Evolutionary conservation across 306 rosid genomes (phyloP), one percentile per base, ranked within the genome.

Genomic region (Abrus precatorius): DNA sequence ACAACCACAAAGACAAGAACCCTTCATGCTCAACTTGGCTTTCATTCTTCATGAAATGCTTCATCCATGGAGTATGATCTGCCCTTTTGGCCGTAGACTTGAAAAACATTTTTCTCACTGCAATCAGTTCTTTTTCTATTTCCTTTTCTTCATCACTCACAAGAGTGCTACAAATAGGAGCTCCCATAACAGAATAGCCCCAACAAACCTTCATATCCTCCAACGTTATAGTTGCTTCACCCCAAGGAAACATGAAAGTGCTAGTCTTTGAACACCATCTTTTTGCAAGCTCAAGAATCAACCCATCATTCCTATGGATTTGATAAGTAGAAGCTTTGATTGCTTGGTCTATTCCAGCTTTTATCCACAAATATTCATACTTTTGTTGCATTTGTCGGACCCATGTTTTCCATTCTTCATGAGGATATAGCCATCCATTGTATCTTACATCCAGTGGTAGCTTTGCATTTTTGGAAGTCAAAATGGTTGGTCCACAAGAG

Each of bases 171-270:
- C 48, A 60, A 70, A 84, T 45, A 11, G 84, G 57, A 6, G 30
- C 28, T 3, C 95, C 97, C 6, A 75, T 0, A 52, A 87, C 70
- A 1, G 92, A 85, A 20, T 64, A 90, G 0, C 91, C 88, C 12
- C 88, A 86, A 6, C 64, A 76, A 44, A 77, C 29, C 75, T 85
- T 81, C 6, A 82, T n/a, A 52, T 92, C 94, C 52, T 92, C 94
- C 28, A 89, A 55, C 0, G 91, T 89, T 0, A 92, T 36, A 0
- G 91, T 89, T 3, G 90, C 84, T 77, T 92, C 93, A 1, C 90
- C 97, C 85, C 90, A 90, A 1, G 77, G 84, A 60, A 88, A 90
- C n/a, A 88, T 28, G 61, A 92, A 92, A 0, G 88, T 87, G 8
- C 83, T 89, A 3, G 86, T 86, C 56, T 84, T 44, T 0, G 86